Evolutionary conservation across 2,329 filamentous ascomycete species (phyloP), one percentile per base, ranked within the genome.

Genomic region (Xylariaceae sp.): DNA sequence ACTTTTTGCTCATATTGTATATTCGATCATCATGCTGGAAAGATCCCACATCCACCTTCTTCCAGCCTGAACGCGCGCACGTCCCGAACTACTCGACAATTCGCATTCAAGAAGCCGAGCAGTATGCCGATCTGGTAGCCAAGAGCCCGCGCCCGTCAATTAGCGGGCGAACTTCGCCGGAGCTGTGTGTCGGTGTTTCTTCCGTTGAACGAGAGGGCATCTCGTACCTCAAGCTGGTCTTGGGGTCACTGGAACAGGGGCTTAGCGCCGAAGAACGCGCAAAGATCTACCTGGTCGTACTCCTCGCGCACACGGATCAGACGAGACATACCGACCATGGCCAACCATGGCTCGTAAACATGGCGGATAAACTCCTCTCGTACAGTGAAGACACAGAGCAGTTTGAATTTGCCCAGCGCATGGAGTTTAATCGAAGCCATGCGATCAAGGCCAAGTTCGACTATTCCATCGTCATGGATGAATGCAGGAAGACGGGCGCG

Each of bases 291-390:
- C 57, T 69, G 17, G 61, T 67, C 10, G 66, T 69, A 4, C 57
- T 70, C 51, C 62, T 68, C n/a, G 67, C 67, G 30, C 67, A 70
- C 55, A 57, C 57, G 9, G 51, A 68, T 42, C 65, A 64, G 56
- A 53, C 11, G 4, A 18, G 50, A 15, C 67, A 70, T 52, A 50
- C 59, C 17, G 66, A 67, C 42, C 60, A 61, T 30, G 50, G 39
- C 10, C 56, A 65, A 44, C 57, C 61, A 1, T 70, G 67, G 67
- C 67, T 66, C 6, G 9, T 51, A 15, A 58, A 53, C 30, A 68
- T 67, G 64, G 64, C 63, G 1, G 67, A 70, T 37, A 53, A 45
- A 30, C 60, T 68, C 11, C 63, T 62, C n/a, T 51, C 65, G 6
- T 70, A 70, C 42, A 55, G 62, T 10, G 51, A 66, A 30, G 53